A percentile compares a stretch with the other conserved stretches of the same genome.
These are phyloP conservation scores for Ophiostoma ips DNA, from an alignment of 2,329 filamentous ascomycete genomes.

Conservation along the genomic window DNA sequence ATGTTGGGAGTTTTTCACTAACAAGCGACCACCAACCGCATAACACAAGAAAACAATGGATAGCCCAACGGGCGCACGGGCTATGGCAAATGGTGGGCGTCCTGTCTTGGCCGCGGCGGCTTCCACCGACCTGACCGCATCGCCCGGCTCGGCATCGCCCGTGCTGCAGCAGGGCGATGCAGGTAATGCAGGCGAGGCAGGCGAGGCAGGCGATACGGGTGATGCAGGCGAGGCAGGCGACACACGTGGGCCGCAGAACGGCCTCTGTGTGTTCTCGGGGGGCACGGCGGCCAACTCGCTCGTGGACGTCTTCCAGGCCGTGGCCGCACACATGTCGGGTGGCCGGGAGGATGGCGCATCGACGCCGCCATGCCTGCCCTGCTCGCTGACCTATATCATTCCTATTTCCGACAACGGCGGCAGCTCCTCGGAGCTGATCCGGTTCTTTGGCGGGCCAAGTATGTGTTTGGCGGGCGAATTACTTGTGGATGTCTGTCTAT, in stretches of 20 bases:
- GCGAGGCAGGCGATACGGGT: background rate
- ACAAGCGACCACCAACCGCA: too few species aligned
- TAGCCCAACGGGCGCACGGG: too few species aligned
- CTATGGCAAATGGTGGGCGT: too few species aligned
- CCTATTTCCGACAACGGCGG: conserved; percentile 95
- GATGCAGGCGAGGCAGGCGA: background rate
- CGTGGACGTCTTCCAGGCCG: conserved; percentile 71
- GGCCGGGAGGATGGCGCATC: background rate
- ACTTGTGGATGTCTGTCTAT: too few species aligned
- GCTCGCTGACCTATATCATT: conserved; percentile 70
- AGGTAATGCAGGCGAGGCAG: background rate
- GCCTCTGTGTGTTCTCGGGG: conserved; percentile 78
- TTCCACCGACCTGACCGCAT: background rate
- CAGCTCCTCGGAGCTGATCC: conserved; percentile 82
- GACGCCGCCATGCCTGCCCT: conserved; percentile 37
- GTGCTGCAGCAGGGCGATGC: background rate
- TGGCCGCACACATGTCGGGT: conserved; percentile 25
- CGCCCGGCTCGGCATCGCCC: conserved; percentile 2
- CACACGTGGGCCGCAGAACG: conserved; percentile 16
- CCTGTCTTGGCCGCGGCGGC: background rate
- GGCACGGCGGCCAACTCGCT: conserved; percentile 90
- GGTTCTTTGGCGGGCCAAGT: conserved; percentile 91
- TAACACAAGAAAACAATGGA: too few species aligned
- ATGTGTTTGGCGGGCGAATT: conserved; percentile 14
- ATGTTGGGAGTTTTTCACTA: too few species aligned